Evolutionary conservation across 2,329 filamentous ascomycete species (phyloP).

Genomic region (Aspergillus brunneoviolaceus): DNA sequence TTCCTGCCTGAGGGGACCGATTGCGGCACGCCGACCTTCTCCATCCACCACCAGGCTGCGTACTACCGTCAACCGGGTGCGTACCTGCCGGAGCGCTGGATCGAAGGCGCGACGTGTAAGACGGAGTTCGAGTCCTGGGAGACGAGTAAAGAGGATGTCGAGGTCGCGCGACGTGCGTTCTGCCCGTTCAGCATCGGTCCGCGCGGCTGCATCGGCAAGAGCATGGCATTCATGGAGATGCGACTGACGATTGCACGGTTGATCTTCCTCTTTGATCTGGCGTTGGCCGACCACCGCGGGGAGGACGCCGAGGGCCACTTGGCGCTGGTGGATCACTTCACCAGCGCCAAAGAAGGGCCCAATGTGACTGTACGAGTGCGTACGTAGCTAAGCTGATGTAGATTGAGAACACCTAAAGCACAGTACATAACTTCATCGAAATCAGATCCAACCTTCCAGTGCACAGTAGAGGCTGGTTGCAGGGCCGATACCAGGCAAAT

Average conservation of each 20-base stretch:
- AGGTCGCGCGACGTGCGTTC: constrained; percentile 65
- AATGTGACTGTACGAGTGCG: constrained; percentile 29
- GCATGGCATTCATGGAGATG: constrained; percentile 46
- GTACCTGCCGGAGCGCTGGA: constrained; percentile 66
- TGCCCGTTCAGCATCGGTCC: constrained; percentile 57
- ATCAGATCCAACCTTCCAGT: background rate
- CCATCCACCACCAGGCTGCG: constrained; percentile 64
- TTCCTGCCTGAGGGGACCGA: constrained; percentile 54
- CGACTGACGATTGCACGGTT: constrained; percentile 39
- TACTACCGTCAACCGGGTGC: constrained; percentile 62
- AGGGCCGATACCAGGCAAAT: background rate
- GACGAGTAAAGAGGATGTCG: constrained; percentile 51
- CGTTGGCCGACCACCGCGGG: constrained; percentile 33
- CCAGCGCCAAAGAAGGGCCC: constrained; percentile 38
- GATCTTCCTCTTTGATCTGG: constrained; percentile 42
- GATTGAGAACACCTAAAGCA: background rate
- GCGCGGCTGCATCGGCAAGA: constrained; percentile 45
- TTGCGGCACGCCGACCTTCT: constrained; percentile 65
- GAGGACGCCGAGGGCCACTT: constrained; percentile 38
- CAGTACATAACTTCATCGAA: background rate
- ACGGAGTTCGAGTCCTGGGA: constrained; percentile 37
- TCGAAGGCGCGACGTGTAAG: constrained; percentile 48
- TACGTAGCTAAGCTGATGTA: background rate
- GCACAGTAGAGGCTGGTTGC: background rate
- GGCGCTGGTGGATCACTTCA: constrained; percentile 40